Evolutionary conservation across 106 monocot species (phyloP), one percentile per base, ranked within the genome.

Genomic region (Agapanthus africanus): DNA sequence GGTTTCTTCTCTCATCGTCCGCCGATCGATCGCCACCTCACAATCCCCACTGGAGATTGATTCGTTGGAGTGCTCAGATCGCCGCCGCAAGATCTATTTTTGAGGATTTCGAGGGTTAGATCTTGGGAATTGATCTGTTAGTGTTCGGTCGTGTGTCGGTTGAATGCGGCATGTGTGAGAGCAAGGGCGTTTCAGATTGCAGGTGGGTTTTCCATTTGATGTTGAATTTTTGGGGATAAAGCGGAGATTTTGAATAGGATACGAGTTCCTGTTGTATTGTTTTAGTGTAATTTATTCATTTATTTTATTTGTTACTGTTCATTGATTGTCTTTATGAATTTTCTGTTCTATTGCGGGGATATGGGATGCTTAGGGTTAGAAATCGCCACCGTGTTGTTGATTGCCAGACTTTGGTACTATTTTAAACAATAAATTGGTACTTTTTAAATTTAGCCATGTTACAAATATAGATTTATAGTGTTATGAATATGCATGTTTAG

Each of bases 361-460:
- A 57, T 30, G 56, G 56, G 56, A 57, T 57, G 30, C 2, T 14
- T 57, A 57, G 56, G 56, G 56, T 57, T 57, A 57, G 56, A 57
- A 30, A 57, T 30, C 11, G 49, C 4, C 31, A 30, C 2, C 11
- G 10, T 57, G 1, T 57, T 57, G 56, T 57, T 57, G 27, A 31
- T 57, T 52, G 26, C 25, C 22, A 25, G 7, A 25, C 23, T 26
- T 52, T 8, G 26, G 8, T 52, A 6, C 26, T 52, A 25, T 23
- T 52, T n/a, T n/a, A n/a, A n/a, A n/a, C n/a, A n/a, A n/a, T n/a
- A n/a, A n/a, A n/a, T n/a, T n/a, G n/a, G n/a, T n/a, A n/a, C n/a
- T n/a, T n/a, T n/a, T n/a, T n/a, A n/a, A n/a, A n/a, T n/a, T n/a
- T n/a, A n/a, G n/a, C n/a, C n/a, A n/a, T n/a, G n/a, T n/a, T n/a